Evolutionary conservation across 73 alveolate genomes (phyloP).

Genomic region (Symbiodinium pilosum): DNA sequence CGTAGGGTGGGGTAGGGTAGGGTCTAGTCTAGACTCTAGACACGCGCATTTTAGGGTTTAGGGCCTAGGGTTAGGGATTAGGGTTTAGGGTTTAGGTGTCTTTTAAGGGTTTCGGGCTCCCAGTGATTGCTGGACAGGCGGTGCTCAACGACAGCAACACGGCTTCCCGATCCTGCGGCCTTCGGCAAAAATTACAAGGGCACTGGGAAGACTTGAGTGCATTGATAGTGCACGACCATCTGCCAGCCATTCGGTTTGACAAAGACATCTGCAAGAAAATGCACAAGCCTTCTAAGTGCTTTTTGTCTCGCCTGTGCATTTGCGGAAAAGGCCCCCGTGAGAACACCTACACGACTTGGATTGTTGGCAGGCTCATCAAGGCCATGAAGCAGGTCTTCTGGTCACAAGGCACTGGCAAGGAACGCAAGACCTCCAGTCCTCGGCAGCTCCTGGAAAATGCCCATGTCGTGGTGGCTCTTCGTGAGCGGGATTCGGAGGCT

Average conservation of each 20-base stretch:
- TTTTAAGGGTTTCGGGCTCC: too few species aligned
- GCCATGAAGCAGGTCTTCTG: background rate
- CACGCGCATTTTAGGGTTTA: too few species aligned
- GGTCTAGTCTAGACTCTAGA: background rate
- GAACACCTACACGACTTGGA: background rate
- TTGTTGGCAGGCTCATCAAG: background rate
- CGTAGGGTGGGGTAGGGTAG: too few species aligned
- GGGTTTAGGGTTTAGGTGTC: too few species aligned
- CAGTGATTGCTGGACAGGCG: background rate
- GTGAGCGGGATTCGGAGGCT: background rate
- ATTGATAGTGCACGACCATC: background rate
- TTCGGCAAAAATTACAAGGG: too few species aligned
- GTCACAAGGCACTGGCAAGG: background rate
- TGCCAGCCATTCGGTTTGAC: background rate
- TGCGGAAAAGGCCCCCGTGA: background rate
- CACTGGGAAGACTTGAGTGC: background rate
- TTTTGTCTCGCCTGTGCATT: background rate
- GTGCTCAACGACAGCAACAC: background rate
- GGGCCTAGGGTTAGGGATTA: too few species aligned
- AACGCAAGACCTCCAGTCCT: background rate
- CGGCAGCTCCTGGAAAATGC: background rate
- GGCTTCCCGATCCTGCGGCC: background rate
- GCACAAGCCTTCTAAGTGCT: background rate
- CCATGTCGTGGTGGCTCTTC: background rate
- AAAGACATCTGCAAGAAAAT: background rate